A percentile compares a stretch with the other conserved stretches of the same genome.
phyloP scores from a whole-genome alignment of 805 yeast genomes.

The Lachancea mirantina region DNA sequence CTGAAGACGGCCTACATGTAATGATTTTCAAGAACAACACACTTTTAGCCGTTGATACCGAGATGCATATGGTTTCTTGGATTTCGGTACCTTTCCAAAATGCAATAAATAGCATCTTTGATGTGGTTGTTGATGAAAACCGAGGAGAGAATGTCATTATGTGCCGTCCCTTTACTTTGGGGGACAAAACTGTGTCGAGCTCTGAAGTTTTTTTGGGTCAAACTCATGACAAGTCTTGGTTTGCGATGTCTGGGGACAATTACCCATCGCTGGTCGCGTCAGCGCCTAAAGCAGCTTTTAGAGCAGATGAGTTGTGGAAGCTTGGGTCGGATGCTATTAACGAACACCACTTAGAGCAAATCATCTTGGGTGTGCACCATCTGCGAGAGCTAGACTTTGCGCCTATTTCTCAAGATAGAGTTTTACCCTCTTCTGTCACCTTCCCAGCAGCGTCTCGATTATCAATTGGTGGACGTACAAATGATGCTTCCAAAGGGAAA shows the following conservation, averaged over 20 bases:
- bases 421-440: constrained; percentile 8
- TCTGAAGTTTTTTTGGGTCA: constrained; percentile 54
- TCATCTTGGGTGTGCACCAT: constrained; percentile 47
- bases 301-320: constrained; percentile 38
- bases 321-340: constrained; percentile 32
- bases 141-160: constrained; percentile 41
- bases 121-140: constrained; percentile 41
- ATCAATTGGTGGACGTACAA: constrained; percentile 5
- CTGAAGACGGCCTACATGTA: constrained; percentile 68
- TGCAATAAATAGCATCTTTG: constrained; percentile 72
- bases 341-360: constrained; percentile 35
- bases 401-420: constrained; percentile 11
- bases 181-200: constrained; percentile 20
- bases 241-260: constrained; percentile 68
- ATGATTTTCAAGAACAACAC: constrained; percentile 81
- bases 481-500: background rate
- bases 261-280: constrained; percentile 78
- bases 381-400: constrained; percentile 13
- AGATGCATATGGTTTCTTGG: constrained; percentile 74
- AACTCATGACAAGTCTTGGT: constrained; percentile 65
- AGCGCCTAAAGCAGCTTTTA: constrained; percentile 67
- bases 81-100: constrained; percentile 57
- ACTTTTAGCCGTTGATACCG: constrained; percentile 63
- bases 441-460: constrained; percentile 12
- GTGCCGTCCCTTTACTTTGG: constrained; percentile 56